Evolutionary conservation across 1,139 yeast species (phyloP).

Genomic region (Taphrina sp.): DNA sequence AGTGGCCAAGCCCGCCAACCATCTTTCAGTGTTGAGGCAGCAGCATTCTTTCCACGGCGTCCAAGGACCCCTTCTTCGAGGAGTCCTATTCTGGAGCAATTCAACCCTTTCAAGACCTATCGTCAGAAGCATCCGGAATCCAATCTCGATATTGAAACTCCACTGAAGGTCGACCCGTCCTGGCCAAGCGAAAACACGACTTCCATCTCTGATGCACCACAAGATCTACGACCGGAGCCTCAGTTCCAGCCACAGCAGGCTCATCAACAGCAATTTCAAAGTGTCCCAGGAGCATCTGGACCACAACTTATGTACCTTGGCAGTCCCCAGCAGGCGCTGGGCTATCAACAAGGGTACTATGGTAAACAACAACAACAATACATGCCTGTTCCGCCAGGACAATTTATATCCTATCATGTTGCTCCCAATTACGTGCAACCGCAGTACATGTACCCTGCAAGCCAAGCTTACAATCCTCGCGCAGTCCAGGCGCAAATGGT

Average conservation of each 20-base stretch:
- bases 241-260: not conserved
- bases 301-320: conserved; percentile 18
- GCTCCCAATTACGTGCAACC: conserved; percentile 15
- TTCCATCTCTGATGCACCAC: conserved; percentile 19
- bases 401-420: conserved; percentile 5
- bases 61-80: conserved; percentile 11
- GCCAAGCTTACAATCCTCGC: conserved; percentile 9
- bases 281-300: not conserved
- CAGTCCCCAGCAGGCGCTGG: conserved; percentile 13
- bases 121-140: conserved; percentile 26
- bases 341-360: conserved; percentile 4
- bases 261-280: conserved; percentile 2
- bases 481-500: conserved; percentile 1
- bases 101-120: conserved; percentile 32
- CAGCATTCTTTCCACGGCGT: conserved; percentile 19
- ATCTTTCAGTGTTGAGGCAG: conserved; percentile 10
- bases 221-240: conserved; percentile 8
- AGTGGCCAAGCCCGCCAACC: conserved; percentile 22
- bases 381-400: conserved; percentile 8
- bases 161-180: conserved; percentile 32
- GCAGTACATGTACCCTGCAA: conserved; percentile 13
- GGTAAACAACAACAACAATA: conserved; percentile 6
- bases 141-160: conserved; percentile 29
- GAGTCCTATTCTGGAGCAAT: conserved; percentile 10
- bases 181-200: conserved; percentile 31